Base-by-base conservation (phyloP, 306 rosid genomes). In the Castanea sativa region DNA sequence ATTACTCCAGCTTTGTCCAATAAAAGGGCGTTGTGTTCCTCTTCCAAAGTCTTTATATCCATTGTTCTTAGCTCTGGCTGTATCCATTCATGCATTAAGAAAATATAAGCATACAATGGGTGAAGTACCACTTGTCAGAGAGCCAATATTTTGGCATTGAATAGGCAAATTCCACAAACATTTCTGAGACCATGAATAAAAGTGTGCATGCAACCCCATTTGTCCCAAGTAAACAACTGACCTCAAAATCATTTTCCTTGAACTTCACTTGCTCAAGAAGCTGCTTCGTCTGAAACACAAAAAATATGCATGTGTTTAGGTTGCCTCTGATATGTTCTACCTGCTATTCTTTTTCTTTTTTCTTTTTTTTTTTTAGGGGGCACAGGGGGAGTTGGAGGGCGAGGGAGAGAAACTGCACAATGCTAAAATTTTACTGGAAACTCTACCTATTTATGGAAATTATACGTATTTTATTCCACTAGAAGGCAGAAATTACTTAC, bases 1-100 rank as follows among this genome's bases (percentile, higher is more conserved):
- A 87, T 81, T 89, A 89, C 97, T 78, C 92, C 92, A 41, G 85
- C 90, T 81, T 81, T 87, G 84, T 92, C 97, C 25, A 89, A 84
- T 78, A 85, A 69, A 78, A 92, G 87, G 68, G 90, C 92, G 23
- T 85, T 79, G 85, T 79, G 87, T 83, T 91, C 97, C 79, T 88
- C 94, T 86, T 91, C 92, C 87, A 92, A 83, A 52, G 86, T 82
- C 53, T 86, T 76, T 78, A 84, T 41, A 76, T 88, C 92, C 85
- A 89, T 87, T 55, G 73, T 88, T 81, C 83, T 86, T 64, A 93
- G 79, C 83, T 87, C 94, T 53, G 89, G 90, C 99, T 92, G 41
- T 81, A 87, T 76, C 74, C 63, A 71, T 45, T 80, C 85, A 82
- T 21, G 78, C 82, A 82, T 73, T 64, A 2, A 13, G 73, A 35